These are phyloP conservation scores for Phytophthora hibernalis DNA, from an alignment of 352 stramenopile genomes.

Conservation along the genomic window DNA sequence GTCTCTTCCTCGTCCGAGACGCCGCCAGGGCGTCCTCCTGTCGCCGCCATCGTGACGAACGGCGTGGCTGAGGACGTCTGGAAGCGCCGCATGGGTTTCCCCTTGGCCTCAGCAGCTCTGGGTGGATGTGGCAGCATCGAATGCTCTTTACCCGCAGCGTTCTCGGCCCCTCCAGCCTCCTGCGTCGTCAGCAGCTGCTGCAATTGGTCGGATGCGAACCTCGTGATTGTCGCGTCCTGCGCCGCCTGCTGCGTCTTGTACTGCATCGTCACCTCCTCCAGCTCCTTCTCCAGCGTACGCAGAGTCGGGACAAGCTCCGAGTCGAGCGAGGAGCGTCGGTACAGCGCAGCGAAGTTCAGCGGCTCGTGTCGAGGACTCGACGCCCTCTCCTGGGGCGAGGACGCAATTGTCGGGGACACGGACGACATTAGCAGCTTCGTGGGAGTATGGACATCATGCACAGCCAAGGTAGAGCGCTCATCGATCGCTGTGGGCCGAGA, in stretches of 20 bases:
- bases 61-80: slow-evolving; percentile 60
- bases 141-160: slow-evolving; percentile 52
- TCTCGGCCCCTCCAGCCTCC: slow-evolving; percentile 48
- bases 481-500: slow-evolving; percentile 8
- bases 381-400: slow-evolving; percentile 19
- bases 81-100: slow-evolving; percentile 82
- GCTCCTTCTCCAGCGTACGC: slow-evolving; percentile 58
- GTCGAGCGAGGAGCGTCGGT: slow-evolving; percentile 65
- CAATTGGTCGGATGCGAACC: slow-evolving; percentile 69
- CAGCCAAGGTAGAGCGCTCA: neutral
- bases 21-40: slow-evolving; percentile 14
- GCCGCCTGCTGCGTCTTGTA: slow-evolving; percentile 34
- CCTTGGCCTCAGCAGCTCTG: slow-evolving; percentile 48
- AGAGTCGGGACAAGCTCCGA: slow-evolving; percentile 63
- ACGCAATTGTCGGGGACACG: slow-evolving; percentile 33
- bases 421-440: slow-evolving; percentile 11
- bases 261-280: slow-evolving; percentile 54
- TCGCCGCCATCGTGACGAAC: slow-evolving; percentile 56
- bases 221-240: slow-evolving; percentile 25
- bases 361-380: slow-evolving; percentile 4
- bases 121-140: slow-evolving; percentile 39
- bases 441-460: neutral
- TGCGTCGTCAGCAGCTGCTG: slow-evolving; percentile 67
- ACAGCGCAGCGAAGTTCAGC: slow-evolving; percentile 65
- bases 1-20: slow-evolving; percentile 29